Percentiles rank a stretch among this genome's conserved stretches.
phyloP scores from a whole-genome alignment of 2,329 filamentous ascomycete genomes.

The Nemania sp. region DNA sequence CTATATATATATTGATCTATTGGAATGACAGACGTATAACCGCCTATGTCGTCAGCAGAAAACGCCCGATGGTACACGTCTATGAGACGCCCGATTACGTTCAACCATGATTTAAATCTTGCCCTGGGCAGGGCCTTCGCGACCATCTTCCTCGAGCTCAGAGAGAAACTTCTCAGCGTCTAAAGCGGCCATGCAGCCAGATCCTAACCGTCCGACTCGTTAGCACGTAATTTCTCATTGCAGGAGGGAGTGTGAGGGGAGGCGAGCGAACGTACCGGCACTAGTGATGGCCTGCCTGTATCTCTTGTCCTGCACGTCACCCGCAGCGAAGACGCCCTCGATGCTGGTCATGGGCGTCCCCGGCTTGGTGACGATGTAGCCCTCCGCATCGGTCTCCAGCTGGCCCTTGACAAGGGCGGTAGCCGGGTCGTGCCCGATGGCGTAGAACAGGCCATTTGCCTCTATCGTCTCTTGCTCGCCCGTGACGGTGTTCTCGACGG shows the following conservation, averaged over 20 bases:
- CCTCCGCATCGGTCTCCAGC: conserved; percentile 84
- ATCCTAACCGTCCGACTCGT: conserved; percentile 57
- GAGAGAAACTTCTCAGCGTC: conserved; percentile 93
- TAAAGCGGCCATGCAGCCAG: conserved; percentile 92
- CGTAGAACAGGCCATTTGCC: conserved; percentile 95
- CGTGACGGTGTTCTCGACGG: conserved; percentile 77
- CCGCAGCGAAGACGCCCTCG: conserved; percentile 92
- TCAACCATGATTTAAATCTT: conserved; percentile 34
- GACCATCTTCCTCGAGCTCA: conserved; percentile 66
- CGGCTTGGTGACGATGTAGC: conserved; percentile 87
- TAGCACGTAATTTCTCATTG: conserved; percentile 12
- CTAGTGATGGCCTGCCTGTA: conserved; percentile 98
- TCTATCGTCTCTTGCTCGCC: conserved; percentile 82
- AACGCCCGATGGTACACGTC: conserved; percentile 13
- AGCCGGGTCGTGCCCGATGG: conserved; percentile 94
- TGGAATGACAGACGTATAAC: conserved; percentile 17
- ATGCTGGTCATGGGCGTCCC: conserved; percentile 84
- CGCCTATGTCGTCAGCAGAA: conserved; percentile 21
- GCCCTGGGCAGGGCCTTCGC: conserved; percentile 42
- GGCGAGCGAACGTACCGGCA: conserved; percentile 68
- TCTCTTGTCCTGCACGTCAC: conserved; percentile 97
- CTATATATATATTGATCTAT: conserved; percentile 19
- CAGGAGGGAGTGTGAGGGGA: neutral
- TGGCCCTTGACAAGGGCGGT: conserved; percentile 90
- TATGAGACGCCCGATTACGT: conserved; percentile 8